These are phyloP conservation scores for Curvularia sp. DNA, from an alignment of 2,329 filamentous ascomycete genomes.

Conservation along the genomic window DNA sequence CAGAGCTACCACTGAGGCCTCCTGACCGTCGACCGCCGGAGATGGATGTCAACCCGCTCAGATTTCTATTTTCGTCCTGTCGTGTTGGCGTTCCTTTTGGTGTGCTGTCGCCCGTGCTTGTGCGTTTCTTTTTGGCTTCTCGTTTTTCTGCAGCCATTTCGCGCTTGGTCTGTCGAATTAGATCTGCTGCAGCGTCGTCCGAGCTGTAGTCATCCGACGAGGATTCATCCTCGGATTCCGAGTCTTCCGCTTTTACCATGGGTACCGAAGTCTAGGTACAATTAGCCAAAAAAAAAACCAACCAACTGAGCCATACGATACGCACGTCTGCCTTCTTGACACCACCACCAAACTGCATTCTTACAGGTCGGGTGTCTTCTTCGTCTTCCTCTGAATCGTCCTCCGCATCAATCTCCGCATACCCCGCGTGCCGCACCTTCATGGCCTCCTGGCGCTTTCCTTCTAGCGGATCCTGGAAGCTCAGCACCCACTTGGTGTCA, in stretches of 20 bases:
- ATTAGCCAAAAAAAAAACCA: constrained; percentile 19
- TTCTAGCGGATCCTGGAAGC: constrained; percentile 57
- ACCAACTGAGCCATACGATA: neutral
- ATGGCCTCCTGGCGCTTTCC: constrained; percentile 50
- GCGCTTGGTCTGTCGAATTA: constrained; percentile 56
- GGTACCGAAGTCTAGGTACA: constrained; percentile 29
- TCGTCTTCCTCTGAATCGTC: constrained; percentile 46
- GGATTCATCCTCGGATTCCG: constrained; percentile 33
- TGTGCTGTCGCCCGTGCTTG: constrained; percentile 55
- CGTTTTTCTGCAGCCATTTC: constrained; percentile 54
- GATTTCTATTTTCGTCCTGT: constrained; percentile 68
- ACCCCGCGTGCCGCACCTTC: constrained; percentile 67
- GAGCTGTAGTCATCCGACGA: constrained; percentile 53
- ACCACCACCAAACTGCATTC: constrained; percentile 61
- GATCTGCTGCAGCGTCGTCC: constrained; percentile 52
- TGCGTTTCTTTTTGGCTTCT: constrained; percentile 55
- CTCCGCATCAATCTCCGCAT: constrained; percentile 58
- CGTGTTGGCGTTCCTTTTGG: constrained; percentile 64
- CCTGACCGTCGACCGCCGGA: constrained; percentile 55
- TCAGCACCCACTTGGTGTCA: constrained; percentile 79
- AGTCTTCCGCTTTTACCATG: constrained; percentile 31
- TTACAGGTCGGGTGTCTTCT: constrained; percentile 38
- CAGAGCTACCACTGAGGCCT: constrained; percentile 16
- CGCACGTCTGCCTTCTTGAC: constrained; percentile 41
- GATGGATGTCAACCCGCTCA: constrained; percentile 69